Base-by-base conservation (phyloP, 2,329 filamentous ascomycete species). In the Xylaria digitata region DNA sequence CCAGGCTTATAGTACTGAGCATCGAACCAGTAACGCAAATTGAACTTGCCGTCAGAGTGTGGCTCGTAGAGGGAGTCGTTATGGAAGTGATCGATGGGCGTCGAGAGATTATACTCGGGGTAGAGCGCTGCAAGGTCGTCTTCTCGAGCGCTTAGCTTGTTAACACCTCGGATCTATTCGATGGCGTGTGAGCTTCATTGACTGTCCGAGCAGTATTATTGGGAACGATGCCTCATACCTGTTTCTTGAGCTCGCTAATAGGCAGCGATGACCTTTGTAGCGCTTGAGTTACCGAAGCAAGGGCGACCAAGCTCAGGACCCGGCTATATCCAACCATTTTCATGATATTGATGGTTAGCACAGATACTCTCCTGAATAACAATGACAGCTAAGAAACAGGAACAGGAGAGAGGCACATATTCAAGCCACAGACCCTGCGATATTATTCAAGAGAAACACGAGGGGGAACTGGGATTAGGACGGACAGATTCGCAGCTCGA, bases 1-100 rank as follows among this genome's bases (percentile, higher is more conserved):
- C 93, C 93, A 0, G 86, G 81, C 75, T 89, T 85, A 80, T 96
- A 96, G 80, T 92, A 85, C 50, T 85, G 86, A 0, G 89, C 87
- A 75, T 96, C 93, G 72, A 95, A 93, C 90, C 90, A 96, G 81
- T 96, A 97, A 11, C 92, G 87, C 54, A 95, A 81, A 23, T 87
- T 79, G 78, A 93, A 97, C 1, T 80, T 86, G 30, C 78, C 89
- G 71, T 90, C 82, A 8, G 85, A 87, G 78, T 96, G 93, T 42
- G 93, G 92, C 77, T 90, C 91, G 75, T 96, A 96, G 55, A 84
- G 82, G 1, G 88, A 86, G 61, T 94, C 90, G 74, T 95, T 93
- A 79, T 92, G 92, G 80, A 96, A 96, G 76, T 96, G 92, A 78
- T 97, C 93, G 40, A 96, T 82, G 17, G 86, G 86, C 3, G 86